Base-by-base conservation (phyloP, 768 basidiomycete genomes). In the Termitomyces sp. region DNA sequence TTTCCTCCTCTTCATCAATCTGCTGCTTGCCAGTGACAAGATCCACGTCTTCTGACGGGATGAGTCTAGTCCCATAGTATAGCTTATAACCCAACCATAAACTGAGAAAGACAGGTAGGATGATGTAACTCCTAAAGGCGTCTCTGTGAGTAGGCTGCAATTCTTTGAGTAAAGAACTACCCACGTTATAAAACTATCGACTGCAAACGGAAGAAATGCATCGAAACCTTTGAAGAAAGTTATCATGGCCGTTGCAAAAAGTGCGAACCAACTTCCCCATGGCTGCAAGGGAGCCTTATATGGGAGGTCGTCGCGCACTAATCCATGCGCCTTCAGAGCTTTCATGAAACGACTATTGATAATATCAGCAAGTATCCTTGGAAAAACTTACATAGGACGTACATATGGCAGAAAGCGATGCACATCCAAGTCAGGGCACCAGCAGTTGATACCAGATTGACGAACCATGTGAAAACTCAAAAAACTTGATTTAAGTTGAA, bases 1-100 rank as follows among this genome's bases (percentile, higher is more conserved):
- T 72, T 63, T 79, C 74, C 69, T 89, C 86, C 65, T 85, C 86
- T 48, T 85, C 84, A 62, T 88, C 80, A 53, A 89, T 86, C 60
- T 78, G 78, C 35, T 77, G 72, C 62, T 84, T 75, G 18, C 84
- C 85, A 9, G 81, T 80, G 41, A 84, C 69, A 26, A 89, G 77
- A 67, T 91, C 87, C 48, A 86, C 82, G 56, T 84, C 75, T 36
- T 75, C 71, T 5, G 77, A 68, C 14, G 77, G 76, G 61, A 81
- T 75, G 30, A 71, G 56, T 54, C 63, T 72, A 9, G 79, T 78
- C 48, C 62, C 70, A 57, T 71, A 73, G 10, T 63, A 33, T 18
- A 77, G 36, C 58, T 80, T 80, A 65, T 81, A 81, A 5, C 73
- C 74, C 12, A 71, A 4, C 74, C 73, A 80, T 4, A 80, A 63